Percentiles rank a stretch among this genome's conserved stretches.
These are phyloP conservation scores for Lachancea thermotolerans DNA, from an alignment of 805 yeast species.

Conservation along the genomic window DNA sequence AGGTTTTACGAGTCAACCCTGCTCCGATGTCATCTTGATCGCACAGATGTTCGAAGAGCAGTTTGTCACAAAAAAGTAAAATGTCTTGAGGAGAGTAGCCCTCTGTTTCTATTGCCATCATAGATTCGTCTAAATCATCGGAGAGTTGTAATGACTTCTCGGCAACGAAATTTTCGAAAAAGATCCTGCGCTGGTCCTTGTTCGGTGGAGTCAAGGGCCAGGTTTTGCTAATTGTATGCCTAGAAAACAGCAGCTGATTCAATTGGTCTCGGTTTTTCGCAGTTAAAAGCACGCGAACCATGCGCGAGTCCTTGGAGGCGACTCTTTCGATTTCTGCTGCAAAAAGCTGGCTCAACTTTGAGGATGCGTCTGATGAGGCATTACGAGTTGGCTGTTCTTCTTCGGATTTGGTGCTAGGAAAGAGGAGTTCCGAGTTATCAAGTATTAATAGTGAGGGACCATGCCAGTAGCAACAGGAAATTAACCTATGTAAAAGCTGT, in stretches of 20 bases:
- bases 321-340: constrained; percentile 40
- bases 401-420: constrained; percentile 48
- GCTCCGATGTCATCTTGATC: constrained; percentile 38
- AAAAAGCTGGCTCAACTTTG: constrained; percentile 60
- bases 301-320: constrained; percentile 27
- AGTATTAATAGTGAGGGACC: constrained; percentile 68
- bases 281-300: constrained; percentile 54
- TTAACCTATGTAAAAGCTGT: constrained; percentile 39
- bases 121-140: constrained; percentile 39
- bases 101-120: constrained; percentile 66
- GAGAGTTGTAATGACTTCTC: constrained; percentile 31
- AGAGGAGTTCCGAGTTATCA: constrained; percentile 70
- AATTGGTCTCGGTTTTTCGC: constrained; percentile 58
- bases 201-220: constrained; percentile 62
- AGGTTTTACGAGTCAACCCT: constrained; percentile 45
- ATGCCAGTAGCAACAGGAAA: constrained; percentile 55
- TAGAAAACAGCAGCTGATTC: constrained; percentile 53
- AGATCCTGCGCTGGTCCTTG: constrained; percentile 47
- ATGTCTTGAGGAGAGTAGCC: constrained; percentile 86
- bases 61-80: constrained; percentile 62
- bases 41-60: constrained; percentile 42
- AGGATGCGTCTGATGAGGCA: constrained; percentile 34
- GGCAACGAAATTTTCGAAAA: constrained; percentile 40
- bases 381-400: constrained; percentile 42
- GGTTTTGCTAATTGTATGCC: constrained; percentile 63